phyloP scores from a whole-genome alignment of 1,284 basidiomycete species.

The Trametes polyzona region DNA sequence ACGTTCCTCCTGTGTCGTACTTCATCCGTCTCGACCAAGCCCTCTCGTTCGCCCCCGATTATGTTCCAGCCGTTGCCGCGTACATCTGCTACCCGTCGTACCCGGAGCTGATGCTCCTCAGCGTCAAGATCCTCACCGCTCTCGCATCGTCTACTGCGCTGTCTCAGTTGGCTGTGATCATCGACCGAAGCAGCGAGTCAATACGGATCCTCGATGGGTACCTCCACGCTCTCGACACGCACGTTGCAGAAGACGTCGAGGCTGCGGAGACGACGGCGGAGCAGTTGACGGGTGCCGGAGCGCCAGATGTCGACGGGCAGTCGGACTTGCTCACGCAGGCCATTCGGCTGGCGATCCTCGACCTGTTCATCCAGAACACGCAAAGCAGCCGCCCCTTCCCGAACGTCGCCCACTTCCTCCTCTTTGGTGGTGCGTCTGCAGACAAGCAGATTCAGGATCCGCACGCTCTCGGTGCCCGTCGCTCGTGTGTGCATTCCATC shows the following conservation, averaged over 20 bases:
- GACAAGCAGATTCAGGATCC: slow-evolving; percentile 75
- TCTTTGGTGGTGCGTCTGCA: slow-evolving; percentile 67
- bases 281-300: slow-evolving; percentile 71
- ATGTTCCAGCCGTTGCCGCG: slow-evolving; percentile 84
- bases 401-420: slow-evolving; percentile 88
- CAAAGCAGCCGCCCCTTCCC: slow-evolving; percentile 68
- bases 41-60: slow-evolving; percentile 75
- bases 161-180: slow-evolving; percentile 75
- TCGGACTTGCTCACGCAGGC: slow-evolving; percentile 64
- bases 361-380: slow-evolving; percentile 85
- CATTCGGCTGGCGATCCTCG: slow-evolving; percentile 81
- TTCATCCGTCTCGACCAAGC: slow-evolving; percentile 82
- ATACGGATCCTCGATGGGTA: slow-evolving; percentile 87
- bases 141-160: slow-evolving; percentile 66
- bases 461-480: slow-evolving; percentile 68
- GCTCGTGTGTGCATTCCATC: slow-evolving; percentile 82
- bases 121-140: slow-evolving; percentile 79
- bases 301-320: slow-evolving; percentile 53
- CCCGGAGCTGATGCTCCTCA: slow-evolving; percentile 76
- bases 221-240: slow-evolving; percentile 67
- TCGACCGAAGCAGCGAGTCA: slow-evolving; percentile 86
- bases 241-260: slow-evolving; percentile 63
- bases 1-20: slow-evolving; percentile 64
- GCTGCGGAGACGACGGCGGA: slow-evolving; percentile 61
- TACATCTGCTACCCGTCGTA: slow-evolving; percentile 78